Percentiles rank a stretch among this genome's conserved stretches.
Conservation (phyloP, 306 rosid species). For the Cucurbita pepo region DNA sequence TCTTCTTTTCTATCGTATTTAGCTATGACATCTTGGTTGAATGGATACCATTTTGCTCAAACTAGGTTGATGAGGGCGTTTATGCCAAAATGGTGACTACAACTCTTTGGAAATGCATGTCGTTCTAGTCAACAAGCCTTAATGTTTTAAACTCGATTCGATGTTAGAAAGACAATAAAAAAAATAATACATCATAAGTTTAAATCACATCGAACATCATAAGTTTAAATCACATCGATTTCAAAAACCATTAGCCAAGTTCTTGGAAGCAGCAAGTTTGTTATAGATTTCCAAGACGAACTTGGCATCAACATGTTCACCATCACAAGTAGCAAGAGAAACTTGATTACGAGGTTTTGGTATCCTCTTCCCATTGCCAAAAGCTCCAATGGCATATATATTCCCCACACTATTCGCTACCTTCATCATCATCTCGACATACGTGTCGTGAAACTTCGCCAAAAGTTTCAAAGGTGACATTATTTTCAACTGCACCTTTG, state of each 20-base stretch:
- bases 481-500: background rate
- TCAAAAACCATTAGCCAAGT: background rate
- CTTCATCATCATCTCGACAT: conserved; percentile 19
- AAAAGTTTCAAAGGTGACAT: conserved; percentile 12
- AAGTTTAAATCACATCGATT: background rate
- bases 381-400: background rate
- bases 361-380: conserved; percentile 12
- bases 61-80: too few species aligned
- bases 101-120: too few species aligned
- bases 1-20: background rate
- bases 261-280: conserved; percentile 16
- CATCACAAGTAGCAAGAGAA: conserved; percentile 5
- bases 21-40: too few species aligned
- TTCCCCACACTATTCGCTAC: conserved; percentile 10
- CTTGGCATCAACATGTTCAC: conserved; percentile 12
- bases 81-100: too few species aligned
- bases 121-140: too few species aligned
- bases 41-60: too few species aligned
- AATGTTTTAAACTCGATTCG: too few species aligned
- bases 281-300: conserved; percentile 26
- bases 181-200: background rate
- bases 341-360: conserved; percentile 9
- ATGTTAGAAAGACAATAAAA: background rate
- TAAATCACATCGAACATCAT: background rate
- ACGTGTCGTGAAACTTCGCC: conserved; percentile 12